These are phyloP conservation scores for Parmales sp. DNA, from an alignment of 108 stramenopile genomes.

Conservation along the genomic window DNA sequence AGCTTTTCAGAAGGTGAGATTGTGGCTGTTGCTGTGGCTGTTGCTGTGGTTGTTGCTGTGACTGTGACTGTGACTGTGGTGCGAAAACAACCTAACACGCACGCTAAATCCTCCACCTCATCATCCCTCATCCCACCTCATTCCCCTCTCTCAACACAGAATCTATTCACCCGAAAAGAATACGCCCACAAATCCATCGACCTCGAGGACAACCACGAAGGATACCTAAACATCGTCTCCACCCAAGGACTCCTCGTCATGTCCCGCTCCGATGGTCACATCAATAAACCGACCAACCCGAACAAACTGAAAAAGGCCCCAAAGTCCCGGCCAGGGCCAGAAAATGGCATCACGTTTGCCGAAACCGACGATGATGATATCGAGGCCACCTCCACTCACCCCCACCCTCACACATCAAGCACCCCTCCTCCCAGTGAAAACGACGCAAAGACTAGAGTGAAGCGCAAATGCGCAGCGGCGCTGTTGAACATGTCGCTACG, in stretches of 20 bases:
- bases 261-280: not conserved
- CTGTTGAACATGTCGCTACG: conserved; percentile 11
- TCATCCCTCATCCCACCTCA: too few relatives aligned
- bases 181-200: too few relatives aligned
- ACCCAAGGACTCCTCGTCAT: not conserved
- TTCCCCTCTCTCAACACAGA: too few relatives aligned
- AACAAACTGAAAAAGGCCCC: not conserved
- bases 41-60: too few relatives aligned
- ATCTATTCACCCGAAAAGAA: too few relatives aligned
- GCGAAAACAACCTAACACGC: too few relatives aligned
- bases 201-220: conserved; percentile 7
- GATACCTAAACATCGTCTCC: not conserved
- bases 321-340: too few relatives aligned
- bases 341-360: not conserved
- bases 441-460: conserved; percentile 7
- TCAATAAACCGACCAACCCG: not conserved
- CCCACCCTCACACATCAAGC: not conserved
- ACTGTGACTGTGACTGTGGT: too few relatives aligned
- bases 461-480: conserved; percentile 7
- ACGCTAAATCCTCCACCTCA: too few relatives aligned
- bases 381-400: not conserved
- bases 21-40: too few relatives aligned
- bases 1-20: too few relatives aligned
- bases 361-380: not conserved
- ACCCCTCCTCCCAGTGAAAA: not conserved